Evolutionary conservation across 2,329 filamentous ascomycete species (phyloP).

Genomic region (Fusarium odoratissimum): DNA sequence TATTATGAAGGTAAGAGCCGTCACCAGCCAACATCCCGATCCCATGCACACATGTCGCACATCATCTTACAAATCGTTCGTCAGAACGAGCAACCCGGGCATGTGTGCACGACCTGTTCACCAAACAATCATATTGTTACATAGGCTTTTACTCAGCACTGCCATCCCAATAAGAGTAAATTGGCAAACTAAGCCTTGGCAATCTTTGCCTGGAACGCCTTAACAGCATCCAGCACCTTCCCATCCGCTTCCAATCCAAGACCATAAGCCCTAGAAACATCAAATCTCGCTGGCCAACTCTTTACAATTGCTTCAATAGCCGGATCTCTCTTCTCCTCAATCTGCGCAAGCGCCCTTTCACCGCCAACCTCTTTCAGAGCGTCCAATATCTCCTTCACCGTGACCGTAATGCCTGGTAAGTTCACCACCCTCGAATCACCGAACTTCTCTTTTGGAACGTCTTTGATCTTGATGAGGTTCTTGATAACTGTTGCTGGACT

Average conservation of each 20-base stretch:
- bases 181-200: not conserved
- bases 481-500: constrained; percentile 61
- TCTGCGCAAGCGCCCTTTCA: constrained; percentile 53
- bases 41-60: too few species aligned
- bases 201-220: constrained; percentile 34
- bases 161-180: too few species aligned
- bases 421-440: constrained; percentile 58
- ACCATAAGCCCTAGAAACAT: constrained; percentile 61
- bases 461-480: constrained; percentile 60
- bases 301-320: constrained; percentile 62
- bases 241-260: constrained; percentile 64
- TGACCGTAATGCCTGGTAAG: constrained; percentile 63
- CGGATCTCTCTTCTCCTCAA: constrained; percentile 60
- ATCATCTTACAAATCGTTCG: accelerated
- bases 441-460: constrained; percentile 54
- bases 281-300: constrained; percentile 64
- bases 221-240: constrained; percentile 46
- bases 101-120: not conserved
- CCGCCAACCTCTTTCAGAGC: constrained; percentile 62
- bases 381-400: constrained; percentile 63
- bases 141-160: accelerated
- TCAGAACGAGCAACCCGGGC: not conserved
- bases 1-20: not conserved
- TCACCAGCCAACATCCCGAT: accelerated
- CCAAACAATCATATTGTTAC: accelerated